Conservation (phyloP, 176 grass and related monocot species). For the Zoysia japonica region DNA sequence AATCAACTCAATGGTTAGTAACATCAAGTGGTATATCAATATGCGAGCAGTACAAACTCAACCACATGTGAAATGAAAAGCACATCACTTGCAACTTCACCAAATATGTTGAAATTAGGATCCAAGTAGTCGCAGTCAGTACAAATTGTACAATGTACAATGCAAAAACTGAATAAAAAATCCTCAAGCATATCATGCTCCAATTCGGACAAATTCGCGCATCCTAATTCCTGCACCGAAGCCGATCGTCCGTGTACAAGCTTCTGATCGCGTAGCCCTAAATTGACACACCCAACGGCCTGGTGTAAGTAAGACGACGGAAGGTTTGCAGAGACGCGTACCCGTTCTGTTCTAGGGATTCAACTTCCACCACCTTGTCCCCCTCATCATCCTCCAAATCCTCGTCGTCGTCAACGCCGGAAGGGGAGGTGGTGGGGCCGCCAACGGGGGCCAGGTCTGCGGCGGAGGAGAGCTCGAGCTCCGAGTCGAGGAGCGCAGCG, state of each 20-base stretch:
- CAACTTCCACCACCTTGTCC: constrained; percentile 31
- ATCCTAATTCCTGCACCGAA: background rate
- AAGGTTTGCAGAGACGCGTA: background rate
- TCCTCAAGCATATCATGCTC: background rate
- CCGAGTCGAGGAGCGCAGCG: constrained; percentile 60
- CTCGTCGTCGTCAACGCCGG: background rate
- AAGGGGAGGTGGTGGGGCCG: too few relatives aligned
- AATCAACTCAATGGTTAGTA: background rate
- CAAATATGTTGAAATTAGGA: background rate
- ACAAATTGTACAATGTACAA: background rate
- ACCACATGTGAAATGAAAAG: constrained; percentile 6
- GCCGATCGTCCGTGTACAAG: background rate
- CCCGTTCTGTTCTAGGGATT: constrained; percentile 45
- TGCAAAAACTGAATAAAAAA: constrained; percentile 13
- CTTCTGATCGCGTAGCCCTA: background rate
- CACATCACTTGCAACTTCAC: background rate
- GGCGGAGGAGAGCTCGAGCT: constrained; percentile 61
- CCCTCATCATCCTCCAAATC: constrained; percentile 21
- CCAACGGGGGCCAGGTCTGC: constrained; percentile 33
- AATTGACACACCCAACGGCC: background rate
- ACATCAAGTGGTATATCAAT: too few relatives aligned
- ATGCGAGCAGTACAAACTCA: background rate
- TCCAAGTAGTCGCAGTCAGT: background rate
- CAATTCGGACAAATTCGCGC: constrained; percentile 9
- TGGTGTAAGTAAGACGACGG: background rate